A percentile compares a stretch with the other conserved stretches of the same genome.
Conservation (phyloP, 2,329 filamentous ascomycete species). For the Microcera coccophila region DNA sequence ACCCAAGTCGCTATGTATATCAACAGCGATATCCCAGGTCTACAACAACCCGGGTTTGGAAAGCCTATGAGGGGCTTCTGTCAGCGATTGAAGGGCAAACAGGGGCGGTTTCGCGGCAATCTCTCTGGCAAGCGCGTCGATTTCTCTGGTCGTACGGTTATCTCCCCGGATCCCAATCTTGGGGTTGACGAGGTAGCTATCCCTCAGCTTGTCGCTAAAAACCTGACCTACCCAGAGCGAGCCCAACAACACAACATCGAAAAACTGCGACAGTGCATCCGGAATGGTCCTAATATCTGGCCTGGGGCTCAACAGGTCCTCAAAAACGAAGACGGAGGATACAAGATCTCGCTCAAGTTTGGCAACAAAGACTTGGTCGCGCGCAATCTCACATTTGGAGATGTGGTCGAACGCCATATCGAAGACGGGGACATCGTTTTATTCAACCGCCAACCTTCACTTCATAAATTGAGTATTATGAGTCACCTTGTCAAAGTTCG, state of each 20-base stretch:
- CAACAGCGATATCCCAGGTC: slow-evolving; percentile 89
- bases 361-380: slow-evolving; percentile 69
- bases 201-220: slow-evolving; percentile 87
- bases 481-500: slow-evolving; percentile 90
- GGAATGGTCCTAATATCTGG: slow-evolving; percentile 72
- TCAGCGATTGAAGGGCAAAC: slow-evolving; percentile 93
- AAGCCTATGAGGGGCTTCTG: slow-evolving; percentile 92
- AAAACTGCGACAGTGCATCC: slow-evolving; percentile 70
- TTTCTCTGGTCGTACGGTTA: slow-evolving; percentile 95
- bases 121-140: slow-evolving; percentile 97
- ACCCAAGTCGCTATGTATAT: slow-evolving; percentile 96
- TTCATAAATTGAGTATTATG: slow-evolving; percentile 98
- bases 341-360: slow-evolving; percentile 73
- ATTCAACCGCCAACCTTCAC: slow-evolving; percentile 95
- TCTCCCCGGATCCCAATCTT: slow-evolving; percentile 93
- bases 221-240: slow-evolving; percentile 89
- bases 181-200: slow-evolving; percentile 92
- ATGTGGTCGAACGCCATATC: slow-evolving; percentile 89
- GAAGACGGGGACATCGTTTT: slow-evolving; percentile 94
- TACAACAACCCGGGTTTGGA: slow-evolving; percentile 82
- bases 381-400: slow-evolving; percentile 71
- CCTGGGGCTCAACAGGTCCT: slow-evolving; percentile 83
- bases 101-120: slow-evolving; percentile 95
- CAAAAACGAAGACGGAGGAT: slow-evolving; percentile 63
- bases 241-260: slow-evolving; percentile 81